Evolutionary conservation across 1,284 basidiomycete genomes (phyloP).

Genomic region (Cerioporus squamosus): DNA sequence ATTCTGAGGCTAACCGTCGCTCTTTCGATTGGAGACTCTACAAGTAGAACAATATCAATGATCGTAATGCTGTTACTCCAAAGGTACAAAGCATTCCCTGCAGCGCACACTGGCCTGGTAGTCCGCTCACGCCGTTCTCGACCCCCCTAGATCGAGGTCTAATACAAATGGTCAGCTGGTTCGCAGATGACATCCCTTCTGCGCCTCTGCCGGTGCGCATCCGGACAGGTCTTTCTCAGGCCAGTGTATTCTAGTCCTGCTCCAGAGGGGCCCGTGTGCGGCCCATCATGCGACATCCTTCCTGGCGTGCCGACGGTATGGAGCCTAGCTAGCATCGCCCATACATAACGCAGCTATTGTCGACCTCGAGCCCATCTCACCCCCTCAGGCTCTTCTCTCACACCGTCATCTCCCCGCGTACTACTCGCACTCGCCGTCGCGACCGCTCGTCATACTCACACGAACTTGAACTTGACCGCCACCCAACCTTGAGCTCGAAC

Average conservation of each 20-base stretch:
- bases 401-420: not conserved
- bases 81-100: too few relatives aligned
- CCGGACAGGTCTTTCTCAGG: conserved; percentile 17
- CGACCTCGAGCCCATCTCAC: not conserved
- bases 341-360: conserved; percentile 11
- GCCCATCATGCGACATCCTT: conserved; percentile 1
- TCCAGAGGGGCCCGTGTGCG: conserved; percentile 22
- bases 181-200: not conserved
- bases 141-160: conserved; percentile 12
- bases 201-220: conserved; percentile 1
- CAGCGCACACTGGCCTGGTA: too few relatives aligned
- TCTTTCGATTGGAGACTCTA: too few relatives aligned
- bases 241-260: conserved; percentile 22
- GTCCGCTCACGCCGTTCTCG: conserved; percentile 15
- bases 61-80: too few relatives aligned
- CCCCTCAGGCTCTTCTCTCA: conserved; percentile 5
- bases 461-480: not conserved
- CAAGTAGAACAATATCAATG: not conserved
- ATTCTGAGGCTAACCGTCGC: too few relatives aligned
- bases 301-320: conserved; percentile 11
- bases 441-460: not conserved
- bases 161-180: conserved; percentile 23
- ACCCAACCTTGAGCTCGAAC: not conserved
- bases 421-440: not conserved
- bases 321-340: not conserved